Conservation (phyloP, 495 filamentous ascomycete species). For the Podospora didyma region DNA sequence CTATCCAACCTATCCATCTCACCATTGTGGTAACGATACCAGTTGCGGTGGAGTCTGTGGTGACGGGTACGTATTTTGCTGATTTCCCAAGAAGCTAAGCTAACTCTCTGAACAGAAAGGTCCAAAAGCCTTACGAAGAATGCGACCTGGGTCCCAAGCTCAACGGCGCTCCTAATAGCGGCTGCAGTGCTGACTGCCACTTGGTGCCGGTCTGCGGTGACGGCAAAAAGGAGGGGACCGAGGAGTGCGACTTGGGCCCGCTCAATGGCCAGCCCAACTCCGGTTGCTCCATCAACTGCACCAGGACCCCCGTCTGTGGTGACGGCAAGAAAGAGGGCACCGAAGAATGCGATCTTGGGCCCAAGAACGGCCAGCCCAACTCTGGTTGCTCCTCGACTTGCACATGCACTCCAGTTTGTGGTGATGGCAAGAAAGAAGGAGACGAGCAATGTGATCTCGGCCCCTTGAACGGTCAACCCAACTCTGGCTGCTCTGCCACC, state of each 20-base stretch:
- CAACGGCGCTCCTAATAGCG: conserved; percentile 11
- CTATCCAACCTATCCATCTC: not conserved
- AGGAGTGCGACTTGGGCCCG: not conserved
- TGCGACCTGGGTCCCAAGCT: conserved; percentile 9
- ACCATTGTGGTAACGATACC: not conserved
- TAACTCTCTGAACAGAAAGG: not conserved
- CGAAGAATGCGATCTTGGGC: conserved; percentile 14
- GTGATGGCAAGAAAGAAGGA: conserved; percentile 7
- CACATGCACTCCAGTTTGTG: conserved; percentile 8
- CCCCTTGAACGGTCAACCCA: not conserved
- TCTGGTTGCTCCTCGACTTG: conserved; percentile 11
- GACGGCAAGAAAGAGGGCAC: conserved; percentile 3
- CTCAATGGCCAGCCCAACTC: conserved; percentile 2
- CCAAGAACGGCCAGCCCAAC: conserved; percentile 7
- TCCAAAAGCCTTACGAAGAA: conserved; percentile 4
- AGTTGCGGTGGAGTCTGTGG: not conserved
- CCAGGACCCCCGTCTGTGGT: conserved; percentile 3
- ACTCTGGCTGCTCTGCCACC: not conserved
- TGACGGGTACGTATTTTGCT: not conserved
- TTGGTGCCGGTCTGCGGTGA: conserved; percentile 10
- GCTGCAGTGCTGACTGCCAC: conserved; percentile 12
- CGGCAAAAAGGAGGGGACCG: not conserved
- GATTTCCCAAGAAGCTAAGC: not conserved
- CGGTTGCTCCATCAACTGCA: conserved; percentile 2
- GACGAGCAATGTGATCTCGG: not conserved